Base-by-base conservation (phyloP, 768 basidiomycete species). In the Lactarius vividus region DNA sequence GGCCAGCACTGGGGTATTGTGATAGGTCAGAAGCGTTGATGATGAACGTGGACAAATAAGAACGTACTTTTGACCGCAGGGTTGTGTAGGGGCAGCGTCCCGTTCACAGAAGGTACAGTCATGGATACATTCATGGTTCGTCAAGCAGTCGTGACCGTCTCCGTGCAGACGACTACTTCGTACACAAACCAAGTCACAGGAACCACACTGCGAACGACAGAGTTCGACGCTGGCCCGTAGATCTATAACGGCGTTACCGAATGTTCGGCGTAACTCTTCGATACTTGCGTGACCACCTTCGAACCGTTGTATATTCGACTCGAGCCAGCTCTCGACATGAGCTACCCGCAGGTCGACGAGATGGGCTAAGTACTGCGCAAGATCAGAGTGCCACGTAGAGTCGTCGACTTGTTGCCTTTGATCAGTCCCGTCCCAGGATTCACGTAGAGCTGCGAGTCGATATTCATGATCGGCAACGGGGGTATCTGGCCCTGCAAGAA, bases 141-240 rank as follows among this genome's bases (percentile, higher is more conserved):
- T 82, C 35, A 73, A 73, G 64, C 86, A 88, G 60, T 84, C 73
- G 66, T 88, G 86, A 1, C 55, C 67, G 3, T 72, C 73, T 10
- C 79, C 78, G 64, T 88, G 87, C 26, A 74, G 75, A 3, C 80
- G 78, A 40, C 40, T 16, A 59, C 74, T 74, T 31, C 75, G 77
- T 10, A 85, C 57, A 67, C 87, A 88, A n/a, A 73, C 66, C 3
- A 87, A 73, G 44, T 82, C 77, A 70, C 87, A 88, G 3, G 61
- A 60, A 1, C 65, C 66, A 66, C 87, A 88, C 54, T 78, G 75
- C 65, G 78, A 68, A 60, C 77, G 77, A 72, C 87, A 88, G 4
- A 85, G 71, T 63, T 84, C 79, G 1, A 83, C 73, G 55, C 75
- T 79, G 3, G 77, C 74, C 64, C 75, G 78, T 64, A 87, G 67